Base-by-base conservation (phyloP, 2,329 filamentous ascomycete genomes). In the Pseudohalonectria lignicola region DNA sequence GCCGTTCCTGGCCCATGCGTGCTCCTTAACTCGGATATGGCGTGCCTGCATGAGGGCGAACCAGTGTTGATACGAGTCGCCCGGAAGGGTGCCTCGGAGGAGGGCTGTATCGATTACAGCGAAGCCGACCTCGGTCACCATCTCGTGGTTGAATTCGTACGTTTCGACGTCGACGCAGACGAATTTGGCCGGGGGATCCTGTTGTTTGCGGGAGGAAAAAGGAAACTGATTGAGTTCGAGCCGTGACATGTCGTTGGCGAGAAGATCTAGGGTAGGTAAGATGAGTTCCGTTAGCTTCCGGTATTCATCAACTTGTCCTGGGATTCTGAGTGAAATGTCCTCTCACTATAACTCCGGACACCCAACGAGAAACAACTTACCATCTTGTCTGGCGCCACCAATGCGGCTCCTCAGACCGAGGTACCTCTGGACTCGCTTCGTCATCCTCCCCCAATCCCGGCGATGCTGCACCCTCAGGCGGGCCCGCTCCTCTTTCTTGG, bases 111-210 rank as follows among this genome's bases (percentile, higher is more conserved):
- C 87, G 0, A 96, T 66, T 3, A 80, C 79, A 2, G 86, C 80
- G 30, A 98, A 66, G 1, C 92, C 92, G 29, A 98, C 69, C 56
- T 98, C 92, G 0, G 88, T 94, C 41, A 96, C 71, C 11, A 74
- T 64, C 25, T 68, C 63, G 11, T 76, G 72, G 32, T 74, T 65
- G 17, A 62, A 60, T 55, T 98, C 92, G 41, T 79, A 85, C 1
- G 81, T 78, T 57, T 98, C 92, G 23, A 92, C 64, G 49, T 98
- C 92, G 32, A 96, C 66, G 44, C 74, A 77, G 41, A 94, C 66
- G 47, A 95, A 82, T 7, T 93, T 67, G 1, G 76, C 68, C n/a
- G 68, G 63, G 10, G 57, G 50, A 20, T 78, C 71, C 37, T 69
- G 67, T 0, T 55, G 41, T 41, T 66, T 69, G 1, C 66, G 65